These are phyloP conservation scores for Trichosporon coremiiforme DNA, from an alignment of 1,284 basidiomycete genomes.

Conservation along the genomic window DNA sequence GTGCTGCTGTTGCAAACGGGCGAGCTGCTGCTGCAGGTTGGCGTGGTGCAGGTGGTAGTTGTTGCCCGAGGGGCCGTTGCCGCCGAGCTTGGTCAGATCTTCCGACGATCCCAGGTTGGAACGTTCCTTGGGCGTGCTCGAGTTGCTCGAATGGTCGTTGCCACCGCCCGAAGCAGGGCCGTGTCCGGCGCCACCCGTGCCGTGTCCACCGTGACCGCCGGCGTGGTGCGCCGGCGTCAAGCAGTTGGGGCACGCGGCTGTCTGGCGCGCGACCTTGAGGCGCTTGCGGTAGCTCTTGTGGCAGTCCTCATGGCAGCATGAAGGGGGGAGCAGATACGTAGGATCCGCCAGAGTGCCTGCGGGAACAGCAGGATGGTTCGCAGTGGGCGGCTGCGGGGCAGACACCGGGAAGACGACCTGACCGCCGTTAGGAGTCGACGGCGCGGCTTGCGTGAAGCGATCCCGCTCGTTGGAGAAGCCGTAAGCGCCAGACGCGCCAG, in stretches of 20 bases:
- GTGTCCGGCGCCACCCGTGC: slow-evolving; percentile 36
- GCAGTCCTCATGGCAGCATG: slow-evolving; percentile 60
- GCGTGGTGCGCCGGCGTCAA: slow-evolving; percentile 39
- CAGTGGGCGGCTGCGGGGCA: slow-evolving; percentile 53
- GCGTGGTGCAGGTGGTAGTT: slow-evolving; percentile 48
- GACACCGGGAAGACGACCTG: slow-evolving; percentile 56
- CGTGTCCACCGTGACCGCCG: slow-evolving; percentile 33
- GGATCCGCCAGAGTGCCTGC: slow-evolving; percentile 57
- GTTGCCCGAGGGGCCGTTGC: slow-evolving; percentile 31
- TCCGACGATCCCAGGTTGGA: slow-evolving; percentile 41
- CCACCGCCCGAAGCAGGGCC: slow-evolving; percentile 37
- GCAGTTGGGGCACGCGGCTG: slow-evolving; percentile 56
- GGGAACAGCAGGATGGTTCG: slow-evolving; percentile 54
- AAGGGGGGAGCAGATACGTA: slow-evolving; percentile 57
- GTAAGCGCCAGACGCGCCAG: slow-evolving; percentile 55
- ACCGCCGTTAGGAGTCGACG: slow-evolving; percentile 42
- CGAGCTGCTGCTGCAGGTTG: slow-evolving; percentile 46
- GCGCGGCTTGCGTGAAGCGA: slow-evolving; percentile 43
- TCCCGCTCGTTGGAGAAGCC: slow-evolving; percentile 53
- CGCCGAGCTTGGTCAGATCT: slow-evolving; percentile 42
- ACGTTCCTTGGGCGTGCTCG: slow-evolving; percentile 53
- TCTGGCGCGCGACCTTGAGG: slow-evolving; percentile 57
- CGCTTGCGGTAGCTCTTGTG: slow-evolving; percentile 59
- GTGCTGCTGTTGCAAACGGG: slow-evolving; percentile 49
- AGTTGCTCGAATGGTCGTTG: slow-evolving; percentile 44